These are phyloP conservation scores for Colletotrichum siamense DNA, from an alignment of 2,329 filamentous ascomycete species.

Conservation along the genomic window DNA sequence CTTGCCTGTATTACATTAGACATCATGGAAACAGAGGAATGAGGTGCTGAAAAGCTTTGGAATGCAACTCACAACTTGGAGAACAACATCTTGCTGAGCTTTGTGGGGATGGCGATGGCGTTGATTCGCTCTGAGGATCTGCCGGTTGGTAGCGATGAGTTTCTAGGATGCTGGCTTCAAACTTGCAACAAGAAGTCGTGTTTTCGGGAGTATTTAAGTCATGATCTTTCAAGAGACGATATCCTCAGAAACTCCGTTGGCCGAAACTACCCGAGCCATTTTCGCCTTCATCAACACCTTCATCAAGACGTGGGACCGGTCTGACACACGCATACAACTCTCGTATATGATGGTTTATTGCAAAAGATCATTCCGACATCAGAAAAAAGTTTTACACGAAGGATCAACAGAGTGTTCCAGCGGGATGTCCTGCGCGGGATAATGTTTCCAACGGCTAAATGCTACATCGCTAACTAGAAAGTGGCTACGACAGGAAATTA, in stretches of 20 bases:
- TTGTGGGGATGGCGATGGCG: rapidly evolving
- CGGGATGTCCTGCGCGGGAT: neutral
- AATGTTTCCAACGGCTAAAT: neutral
- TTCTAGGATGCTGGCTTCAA: neutral
- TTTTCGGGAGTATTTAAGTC: neutral
- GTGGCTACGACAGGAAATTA: neutral
- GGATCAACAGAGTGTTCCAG: neutral
- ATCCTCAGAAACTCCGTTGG: neutral
- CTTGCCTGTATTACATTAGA: neutral
- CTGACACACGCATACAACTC: neutral
- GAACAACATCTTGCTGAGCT: neutral
- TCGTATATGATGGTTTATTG: neutral
- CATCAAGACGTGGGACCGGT: neutral
- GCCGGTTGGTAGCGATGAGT: neutral
- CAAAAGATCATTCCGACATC: neutral
- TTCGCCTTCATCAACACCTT: neutral
- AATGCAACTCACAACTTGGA: neutral
- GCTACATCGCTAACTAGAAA: neutral
- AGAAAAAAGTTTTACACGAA: neutral
- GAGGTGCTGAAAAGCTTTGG: neutral
- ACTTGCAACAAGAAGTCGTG: neutral
- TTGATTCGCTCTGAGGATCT: neutral
- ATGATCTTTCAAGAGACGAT: rapidly evolving
- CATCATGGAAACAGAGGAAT: rapidly evolving
- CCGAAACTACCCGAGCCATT: neutral